Evolutionary conservation across 2,329 filamentous ascomycete species (phyloP).

Genomic region (Penicillium sp.): DNA sequence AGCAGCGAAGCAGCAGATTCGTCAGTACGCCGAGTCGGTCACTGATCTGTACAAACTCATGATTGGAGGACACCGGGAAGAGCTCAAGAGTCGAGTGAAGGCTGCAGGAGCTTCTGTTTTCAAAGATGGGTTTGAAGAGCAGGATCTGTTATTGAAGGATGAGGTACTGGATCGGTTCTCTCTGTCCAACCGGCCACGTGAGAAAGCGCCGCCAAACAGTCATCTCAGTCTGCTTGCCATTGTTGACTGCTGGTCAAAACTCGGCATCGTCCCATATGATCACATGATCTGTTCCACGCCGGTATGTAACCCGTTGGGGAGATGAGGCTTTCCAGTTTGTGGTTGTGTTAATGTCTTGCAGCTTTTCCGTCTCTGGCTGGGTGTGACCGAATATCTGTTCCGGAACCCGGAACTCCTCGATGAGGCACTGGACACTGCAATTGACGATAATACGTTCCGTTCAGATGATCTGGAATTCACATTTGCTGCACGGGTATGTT

Average conservation of each 20-base stretch:
- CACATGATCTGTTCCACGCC: conserved; percentile 99
- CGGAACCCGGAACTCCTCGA: conserved; percentile 77
- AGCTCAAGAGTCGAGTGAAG: conserved; percentile 72
- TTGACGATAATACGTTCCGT: conserved; percentile 89
- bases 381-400: conserved; percentile 96
- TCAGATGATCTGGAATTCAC: conserved; percentile 96
- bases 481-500: conserved; percentile 74
- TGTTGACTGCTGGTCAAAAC: conserved; percentile 96
- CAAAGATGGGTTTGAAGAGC: conserved; percentile 50
- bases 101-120: conserved; percentile 75
- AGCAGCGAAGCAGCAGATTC: conserved; percentile 85
- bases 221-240: conserved; percentile 92
- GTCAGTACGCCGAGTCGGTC: conserved; percentile 87
- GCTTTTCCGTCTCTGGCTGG: conserved; percentile 92
- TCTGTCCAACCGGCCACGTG: conserved; percentile 66
- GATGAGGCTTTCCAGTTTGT: not conserved
- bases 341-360: conserved; percentile 28
- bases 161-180: conserved; percentile 87
- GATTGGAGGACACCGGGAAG: conserved; percentile 76
- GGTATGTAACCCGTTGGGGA: conserved; percentile 44
- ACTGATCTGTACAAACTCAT: conserved; percentile 97
- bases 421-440: conserved; percentile 78
- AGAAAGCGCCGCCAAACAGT: conserved; percentile 74
- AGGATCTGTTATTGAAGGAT: conserved; percentile 70
- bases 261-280: conserved; percentile 93